Percentiles rank a stretch among this genome's conserved stretches.
phyloP scores from a whole-genome alignment of 2,329 filamentous ascomycete species.

The Xylaria sp. region DNA sequence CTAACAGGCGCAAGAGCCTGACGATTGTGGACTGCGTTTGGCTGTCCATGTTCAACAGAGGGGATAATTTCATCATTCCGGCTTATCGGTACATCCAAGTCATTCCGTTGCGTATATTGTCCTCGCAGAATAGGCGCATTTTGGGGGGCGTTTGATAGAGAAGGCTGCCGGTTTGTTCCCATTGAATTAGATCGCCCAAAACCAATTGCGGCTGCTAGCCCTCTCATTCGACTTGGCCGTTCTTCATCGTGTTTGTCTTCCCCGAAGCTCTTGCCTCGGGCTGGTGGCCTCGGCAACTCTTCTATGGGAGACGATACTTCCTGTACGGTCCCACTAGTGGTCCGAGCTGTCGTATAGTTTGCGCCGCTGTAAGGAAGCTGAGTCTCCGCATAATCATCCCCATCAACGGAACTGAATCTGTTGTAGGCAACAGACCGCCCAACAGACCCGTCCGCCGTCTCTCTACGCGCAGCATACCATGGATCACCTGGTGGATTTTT shows the following conservation, averaged over 20 bases:
- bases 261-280: constrained; percentile 33
- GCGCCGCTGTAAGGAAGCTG: not conserved
- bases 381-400: constrained; percentile 11
- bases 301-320: constrained; percentile 24
- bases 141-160: constrained; percentile 18
- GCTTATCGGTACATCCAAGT: constrained; percentile 14
- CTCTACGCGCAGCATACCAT: constrained; percentile 50
- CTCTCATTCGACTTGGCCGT: constrained; percentile 32
- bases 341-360: constrained; percentile 7
- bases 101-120: constrained; percentile 24
- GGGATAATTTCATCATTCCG: constrained; percentile 11
- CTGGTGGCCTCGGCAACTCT: constrained; percentile 33
- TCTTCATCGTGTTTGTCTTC: constrained; percentile 33
- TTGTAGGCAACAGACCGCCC: constrained; percentile 43
- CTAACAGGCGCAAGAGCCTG: constrained; percentile 13
- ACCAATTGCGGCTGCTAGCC: constrained; percentile 32
- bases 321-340: constrained; percentile 22
- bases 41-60: constrained; percentile 24
- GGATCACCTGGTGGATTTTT: constrained; percentile 62
- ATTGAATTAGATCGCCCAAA: constrained; percentile 34
- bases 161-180: constrained; percentile 26
- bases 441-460: constrained; percentile 48
- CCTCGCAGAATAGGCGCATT: constrained; percentile 25
- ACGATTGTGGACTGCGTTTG: constrained; percentile 18
- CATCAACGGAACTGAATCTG: constrained; percentile 23